Evolutionary conservation across 371 early-diverging fungal genomes (phyloP), one percentile per base, ranked within the genome.

Genomic region (Nosema muscidifuracis): DNA sequence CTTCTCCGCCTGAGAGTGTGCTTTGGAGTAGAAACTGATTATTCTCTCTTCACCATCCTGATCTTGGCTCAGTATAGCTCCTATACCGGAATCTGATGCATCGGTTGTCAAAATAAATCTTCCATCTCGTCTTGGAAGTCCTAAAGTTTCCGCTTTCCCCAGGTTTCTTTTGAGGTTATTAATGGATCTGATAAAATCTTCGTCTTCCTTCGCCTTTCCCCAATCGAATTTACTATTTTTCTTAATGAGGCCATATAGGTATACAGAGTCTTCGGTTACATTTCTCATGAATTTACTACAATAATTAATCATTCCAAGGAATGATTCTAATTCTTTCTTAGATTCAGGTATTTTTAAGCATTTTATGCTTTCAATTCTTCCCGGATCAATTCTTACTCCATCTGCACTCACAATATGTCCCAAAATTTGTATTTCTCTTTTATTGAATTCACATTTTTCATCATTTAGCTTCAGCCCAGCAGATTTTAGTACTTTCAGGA

Each of bases 71-170:
- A 77, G 40, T 2, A 64, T 40, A n/a, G 66, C 69, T 2, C 71
- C 78, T 13, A 18, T 43, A 6, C 57, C 58, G 2, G 2, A 2
- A 15, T 71, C 47, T 7, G 18, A 61, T 13, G 75, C 78, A 53
- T 75, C 78, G 6, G 78, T 69, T n/a, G 33, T 70, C 16, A 77
- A 43, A 30, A 71, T 70, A 62, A 56, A 74, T 30, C 30, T 31
- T 7, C 65, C 34, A 1, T 40, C 61, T 31, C 3, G 12, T 31
- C 65, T 65, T 58, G 78, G 70, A 15, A 56, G 47, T 1, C 3
- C 36, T 20, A 36, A 22, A 1, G 16, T 13, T 13, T 9, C 15
- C 33, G 31, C 12, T 44, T 42, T 18, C 24, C 16, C 2, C 18
- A 67, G 20, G 18, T 38, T 22, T 2, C 30, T 40, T 33, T 68